Percentiles rank a stretch among this genome's conserved stretches.
phyloP scores from a whole-genome alignment of 2,329 filamentous ascomycete species.

The Cladosporium phlei region DNA sequence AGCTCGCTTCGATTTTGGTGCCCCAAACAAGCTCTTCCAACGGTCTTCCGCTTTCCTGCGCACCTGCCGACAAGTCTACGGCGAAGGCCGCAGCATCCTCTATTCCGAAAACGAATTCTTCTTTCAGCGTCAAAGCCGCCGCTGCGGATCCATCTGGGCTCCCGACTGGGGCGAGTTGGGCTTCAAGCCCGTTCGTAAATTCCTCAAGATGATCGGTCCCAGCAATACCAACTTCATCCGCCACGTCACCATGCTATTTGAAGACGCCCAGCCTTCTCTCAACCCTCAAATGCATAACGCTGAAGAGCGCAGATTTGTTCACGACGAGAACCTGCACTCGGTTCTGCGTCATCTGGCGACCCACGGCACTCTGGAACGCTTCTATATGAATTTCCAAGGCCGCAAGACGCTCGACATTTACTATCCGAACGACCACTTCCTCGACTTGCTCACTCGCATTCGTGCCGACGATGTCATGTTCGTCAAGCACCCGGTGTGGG shows the following conservation, averaged over 20 bases:
- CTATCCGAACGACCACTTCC: conserved; percentile 38
- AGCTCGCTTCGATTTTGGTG: conserved; percentile 33
- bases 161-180: conserved; percentile 43
- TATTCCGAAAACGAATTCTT: conserved; percentile 49
- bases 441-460: conserved; percentile 42
- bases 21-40: conserved; percentile 32
- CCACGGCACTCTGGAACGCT: conserved; percentile 38
- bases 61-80: conserved; percentile 40
- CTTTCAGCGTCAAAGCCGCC: conserved; percentile 37
- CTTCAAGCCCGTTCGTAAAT: conserved; percentile 42
- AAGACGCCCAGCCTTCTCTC: conserved; percentile 41
- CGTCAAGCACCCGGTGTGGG: conserved; percentile 24
- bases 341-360: conserved; percentile 41
- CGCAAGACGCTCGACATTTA: conserved; percentile 30
- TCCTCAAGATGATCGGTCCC: conserved; percentile 44
- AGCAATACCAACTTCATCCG: conserved; percentile 45
- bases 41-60: conserved; percentile 43
- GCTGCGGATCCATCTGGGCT: conserved; percentile 37
- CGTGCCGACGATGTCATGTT: conserved; percentile 40
- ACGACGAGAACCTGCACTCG: conserved; percentile 44
- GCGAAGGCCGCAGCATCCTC: conserved; percentile 45
- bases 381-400: conserved; percentile 42
- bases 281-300: conserved; percentile 35
- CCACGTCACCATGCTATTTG: conserved; percentile 41
- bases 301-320: conserved; percentile 45